A percentile compares a stretch with the other conserved stretches of the same genome.
Evolutionary conservation across 73 alveolate genomes (phyloP).

Genomic region (Vitrella brassicaformis): DNA sequence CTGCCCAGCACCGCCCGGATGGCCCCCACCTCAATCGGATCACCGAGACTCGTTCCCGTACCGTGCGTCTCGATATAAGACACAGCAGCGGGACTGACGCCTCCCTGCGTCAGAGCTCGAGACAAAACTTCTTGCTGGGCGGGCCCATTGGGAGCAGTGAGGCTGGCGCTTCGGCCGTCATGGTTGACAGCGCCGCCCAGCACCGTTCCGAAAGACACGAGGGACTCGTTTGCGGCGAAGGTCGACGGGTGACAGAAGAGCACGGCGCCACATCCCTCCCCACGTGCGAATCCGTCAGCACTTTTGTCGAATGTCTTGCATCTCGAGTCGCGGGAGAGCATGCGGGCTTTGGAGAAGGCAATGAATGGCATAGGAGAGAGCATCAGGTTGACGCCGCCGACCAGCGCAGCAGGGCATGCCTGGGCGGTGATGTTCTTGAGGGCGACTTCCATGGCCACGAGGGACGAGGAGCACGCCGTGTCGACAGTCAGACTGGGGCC

Average conservation of each 20-base stretch:
- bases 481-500: background rate
- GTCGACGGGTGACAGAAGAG: background rate
- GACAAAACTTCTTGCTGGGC: too few relatives aligned
- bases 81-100: too few relatives aligned
- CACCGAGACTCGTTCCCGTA: too few relatives aligned
- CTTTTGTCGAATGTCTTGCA: slow-evolving; percentile 31
- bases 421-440: background rate
- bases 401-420: background rate
- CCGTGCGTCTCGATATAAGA: too few relatives aligned
- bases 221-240: too few relatives aligned
- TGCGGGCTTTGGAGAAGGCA: slow-evolving; percentile 9
- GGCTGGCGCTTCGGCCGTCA: background rate
- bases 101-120: too few relatives aligned
- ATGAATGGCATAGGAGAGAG: slow-evolving; percentile 23
- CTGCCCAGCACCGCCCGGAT: too few relatives aligned
- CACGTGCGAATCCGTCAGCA: slow-evolving; percentile 20
- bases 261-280: slow-evolving; percentile 1
- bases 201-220: background rate
- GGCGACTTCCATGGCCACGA: background rate
- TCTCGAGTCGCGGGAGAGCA: slow-evolving; percentile 27
- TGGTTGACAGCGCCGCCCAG: background rate
- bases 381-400: slow-evolving; percentile 18
- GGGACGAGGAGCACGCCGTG: background rate
- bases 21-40: too few relatives aligned
- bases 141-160: background rate